phyloP scores from a whole-genome alignment of 73 alveolate genomes.

The Uronychia binucleata region DNA sequence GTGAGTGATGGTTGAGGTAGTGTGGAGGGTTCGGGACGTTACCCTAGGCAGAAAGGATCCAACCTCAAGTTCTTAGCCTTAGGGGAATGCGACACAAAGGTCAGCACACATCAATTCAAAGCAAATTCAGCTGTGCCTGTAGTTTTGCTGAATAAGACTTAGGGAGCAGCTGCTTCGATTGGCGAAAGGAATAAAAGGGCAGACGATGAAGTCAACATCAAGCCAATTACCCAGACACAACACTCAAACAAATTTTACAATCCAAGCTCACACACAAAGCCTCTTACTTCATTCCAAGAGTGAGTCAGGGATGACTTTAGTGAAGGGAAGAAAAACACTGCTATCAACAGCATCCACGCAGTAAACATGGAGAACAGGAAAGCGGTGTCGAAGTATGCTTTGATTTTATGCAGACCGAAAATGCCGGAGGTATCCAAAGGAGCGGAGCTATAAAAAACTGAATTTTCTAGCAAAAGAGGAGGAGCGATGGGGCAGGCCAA shows the following conservation, averaged over 20 bases:
- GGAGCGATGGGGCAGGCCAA: too few species aligned
- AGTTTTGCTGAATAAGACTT: not conserved
- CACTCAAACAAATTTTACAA: constrained; percentile 1
- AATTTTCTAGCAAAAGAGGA: too few species aligned
- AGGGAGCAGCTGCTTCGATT: constrained; percentile 49
- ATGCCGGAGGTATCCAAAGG: not conserved
- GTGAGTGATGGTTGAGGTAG: too few species aligned
- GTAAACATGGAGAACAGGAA: constrained; percentile 12
- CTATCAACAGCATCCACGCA: constrained; percentile 18
- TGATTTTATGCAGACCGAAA: not conserved
- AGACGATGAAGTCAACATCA: constrained; percentile 35
- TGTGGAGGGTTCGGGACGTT: too few species aligned
- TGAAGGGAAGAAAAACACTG: not conserved
- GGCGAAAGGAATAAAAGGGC: constrained; percentile 39
- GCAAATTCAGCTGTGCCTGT: not conserved
- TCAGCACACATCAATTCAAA: too few species aligned
- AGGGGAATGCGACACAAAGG: too few species aligned
- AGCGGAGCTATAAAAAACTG: too few species aligned
- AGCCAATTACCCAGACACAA: constrained; percentile 44
- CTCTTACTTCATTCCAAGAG: not conserved
- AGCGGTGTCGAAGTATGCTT: not conserved
- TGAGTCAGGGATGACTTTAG: not conserved
- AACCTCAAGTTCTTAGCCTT: too few species aligned
- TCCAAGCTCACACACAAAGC: constrained; percentile 24
- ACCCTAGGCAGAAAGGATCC: too few species aligned